phyloP scores from a whole-genome alignment of 139 green algal species.

The Micractinium sp. region DNA sequence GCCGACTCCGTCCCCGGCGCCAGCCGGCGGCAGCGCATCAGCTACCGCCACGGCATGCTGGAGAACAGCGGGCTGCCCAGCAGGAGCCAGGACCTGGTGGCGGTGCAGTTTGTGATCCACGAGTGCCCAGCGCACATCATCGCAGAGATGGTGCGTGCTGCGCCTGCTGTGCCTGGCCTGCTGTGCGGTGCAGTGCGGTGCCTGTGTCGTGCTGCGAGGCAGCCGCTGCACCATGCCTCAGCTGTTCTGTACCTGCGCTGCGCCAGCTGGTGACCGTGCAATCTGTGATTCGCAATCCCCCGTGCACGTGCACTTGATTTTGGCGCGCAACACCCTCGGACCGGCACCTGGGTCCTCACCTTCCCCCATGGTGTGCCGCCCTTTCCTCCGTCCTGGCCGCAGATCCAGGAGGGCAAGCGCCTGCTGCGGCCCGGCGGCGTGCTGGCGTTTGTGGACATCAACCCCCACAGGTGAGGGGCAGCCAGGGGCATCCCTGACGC shows the following conservation, averaged over 20 bases:
- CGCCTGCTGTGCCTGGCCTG: background rate
- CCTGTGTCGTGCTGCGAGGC: conserved; percentile 78
- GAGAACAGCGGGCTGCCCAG: conserved; percentile 67
- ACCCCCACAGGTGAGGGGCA: conserved; percentile 60
- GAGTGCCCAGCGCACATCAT: conserved; percentile 73
- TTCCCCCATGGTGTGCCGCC: no score
- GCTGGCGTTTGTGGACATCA: conserved; percentile 85
- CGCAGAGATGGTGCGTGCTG: background rate
- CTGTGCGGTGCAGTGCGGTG: conserved; percentile 58
- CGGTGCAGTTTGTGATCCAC: conserved; percentile 84
- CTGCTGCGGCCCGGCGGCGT: conserved; percentile 78
- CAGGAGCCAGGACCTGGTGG: conserved; percentile 74
- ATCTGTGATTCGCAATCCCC: background rate
- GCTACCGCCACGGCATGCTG: conserved; percentile 74
- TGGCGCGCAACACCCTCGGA: no score
- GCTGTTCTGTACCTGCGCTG: background rate
- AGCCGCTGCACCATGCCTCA: no score
- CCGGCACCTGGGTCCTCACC: no score
- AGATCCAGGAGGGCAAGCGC: conserved; percentile 59
- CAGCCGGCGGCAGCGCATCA: conserved; percentile 3
- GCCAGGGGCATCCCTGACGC: no score
- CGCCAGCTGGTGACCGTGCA: background rate
- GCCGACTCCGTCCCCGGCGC: background rate
- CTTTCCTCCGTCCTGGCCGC: background rate
- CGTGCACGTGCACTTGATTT: no score